Evolutionary conservation across 768 basidiomycete genomes (phyloP).

Genomic region (Leucocoprinus birnbaumii): DNA sequence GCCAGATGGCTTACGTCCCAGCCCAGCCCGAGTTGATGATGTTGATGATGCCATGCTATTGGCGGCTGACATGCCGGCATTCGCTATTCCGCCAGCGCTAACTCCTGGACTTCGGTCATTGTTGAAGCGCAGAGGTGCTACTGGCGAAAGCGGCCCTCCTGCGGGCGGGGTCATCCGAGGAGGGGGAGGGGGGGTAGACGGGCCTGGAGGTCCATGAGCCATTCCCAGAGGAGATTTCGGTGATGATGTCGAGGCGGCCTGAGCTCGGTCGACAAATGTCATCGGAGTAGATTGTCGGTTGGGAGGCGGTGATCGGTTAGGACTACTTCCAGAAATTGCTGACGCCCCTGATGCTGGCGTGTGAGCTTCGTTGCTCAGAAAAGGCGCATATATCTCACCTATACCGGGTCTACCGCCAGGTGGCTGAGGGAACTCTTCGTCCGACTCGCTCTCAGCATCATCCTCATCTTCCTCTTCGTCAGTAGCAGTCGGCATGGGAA

Average conservation of each 20-base stretch:
- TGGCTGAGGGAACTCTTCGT: neutral
- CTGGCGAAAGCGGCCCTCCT: conserved; percentile 1
- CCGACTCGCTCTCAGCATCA: conserved; percentile 1
- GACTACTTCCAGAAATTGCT: conserved; percentile 10
- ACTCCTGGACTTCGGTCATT: conserved; percentile 4
- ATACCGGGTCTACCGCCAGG: neutral
- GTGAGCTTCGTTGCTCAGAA: neutral
- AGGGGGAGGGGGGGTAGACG: conserved; percentile 28
- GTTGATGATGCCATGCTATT: neutral
- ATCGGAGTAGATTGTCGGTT: conserved; percentile 36
- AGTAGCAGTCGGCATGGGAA: conserved; percentile 16
- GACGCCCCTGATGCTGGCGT: neutral
- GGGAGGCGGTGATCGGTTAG: conserved; percentile 18
- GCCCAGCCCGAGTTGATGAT: conserved; percentile 27
- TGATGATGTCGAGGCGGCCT: conserved; percentile 15
- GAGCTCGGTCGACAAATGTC: conserved; percentile 29
- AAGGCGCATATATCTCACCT: neutral
- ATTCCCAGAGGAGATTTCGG: conserved; percentile 3
- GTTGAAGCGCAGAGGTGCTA: neutral
- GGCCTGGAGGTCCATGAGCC: neutral
- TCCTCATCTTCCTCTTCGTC: conserved; percentile 32
- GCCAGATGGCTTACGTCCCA: conserved; percentile 76
- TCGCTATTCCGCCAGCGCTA: conserved; percentile 13
- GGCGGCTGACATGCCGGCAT: neutral
- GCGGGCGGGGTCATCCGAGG: neutral